Evolutionary conservation across 1,139 yeast species (phyloP).

Genomic region (Candida glucosophila): DNA sequence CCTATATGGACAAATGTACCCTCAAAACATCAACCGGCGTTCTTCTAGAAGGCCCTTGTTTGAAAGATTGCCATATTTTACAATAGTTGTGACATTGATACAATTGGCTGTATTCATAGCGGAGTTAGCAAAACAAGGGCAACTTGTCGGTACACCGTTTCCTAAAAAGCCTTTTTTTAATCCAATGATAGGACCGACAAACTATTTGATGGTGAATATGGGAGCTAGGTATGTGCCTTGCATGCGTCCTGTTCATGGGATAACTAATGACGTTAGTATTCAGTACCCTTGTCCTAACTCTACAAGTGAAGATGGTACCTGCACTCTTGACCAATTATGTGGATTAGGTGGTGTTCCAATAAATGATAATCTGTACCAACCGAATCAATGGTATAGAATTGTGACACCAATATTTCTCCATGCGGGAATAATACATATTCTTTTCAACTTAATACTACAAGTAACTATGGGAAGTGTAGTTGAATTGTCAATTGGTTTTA

Average conservation of each 20-base stretch:
- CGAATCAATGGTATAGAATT: constrained; percentile 66
- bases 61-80: constrained; percentile 39
- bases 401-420: constrained; percentile 68
- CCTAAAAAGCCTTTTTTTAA: constrained; percentile 68
- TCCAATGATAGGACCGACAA: constrained; percentile 78
- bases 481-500: constrained; percentile 51
- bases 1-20: no score
- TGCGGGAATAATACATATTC: constrained; percentile 65
- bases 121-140: constrained; percentile 54
- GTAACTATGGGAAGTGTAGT: constrained; percentile 53
- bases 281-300: constrained; percentile 67
- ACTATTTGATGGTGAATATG: constrained; percentile 56
- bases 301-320: constrained; percentile 48
- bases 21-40: no score
- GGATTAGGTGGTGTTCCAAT: constrained; percentile 45
- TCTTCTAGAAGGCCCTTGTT: no score
- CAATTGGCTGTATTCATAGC: constrained; percentile 59
- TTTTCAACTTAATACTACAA: constrained; percentile 58
- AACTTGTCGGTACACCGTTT: constrained; percentile 57
- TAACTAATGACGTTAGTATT: constrained; percentile 42
- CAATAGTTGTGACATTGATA: constrained; percentile 37
- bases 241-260: constrained; percentile 45
- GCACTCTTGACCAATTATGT: constrained; percentile 51
- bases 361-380: constrained; percentile 22
- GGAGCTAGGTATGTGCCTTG: constrained; percentile 72